A percentile compares a stretch with the other conserved stretches of the same genome.
phyloP scores from a whole-genome alignment of 2,329 filamentous ascomycete genomes.

The Metarhizium guizhouense region DNA sequence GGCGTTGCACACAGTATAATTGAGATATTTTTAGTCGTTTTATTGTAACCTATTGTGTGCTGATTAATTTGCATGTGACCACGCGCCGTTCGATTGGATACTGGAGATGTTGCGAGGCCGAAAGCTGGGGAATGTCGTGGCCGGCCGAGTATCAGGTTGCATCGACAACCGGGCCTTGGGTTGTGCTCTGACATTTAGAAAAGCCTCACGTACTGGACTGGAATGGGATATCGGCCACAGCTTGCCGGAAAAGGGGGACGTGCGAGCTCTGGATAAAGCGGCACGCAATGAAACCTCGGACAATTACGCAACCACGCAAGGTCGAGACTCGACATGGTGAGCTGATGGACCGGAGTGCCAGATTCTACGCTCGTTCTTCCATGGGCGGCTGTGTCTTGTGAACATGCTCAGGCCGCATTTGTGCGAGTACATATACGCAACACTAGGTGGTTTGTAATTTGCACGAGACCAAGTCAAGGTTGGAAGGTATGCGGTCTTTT shows the following conservation, averaged over 20 bases:
- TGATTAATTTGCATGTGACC: neutral
- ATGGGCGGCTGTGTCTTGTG: too few species aligned
- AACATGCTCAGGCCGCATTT: too few species aligned
- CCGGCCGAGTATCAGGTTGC: constrained; percentile 1
- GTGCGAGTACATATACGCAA: too few species aligned
- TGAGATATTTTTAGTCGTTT: constrained; percentile 17
- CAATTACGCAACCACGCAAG: too few species aligned
- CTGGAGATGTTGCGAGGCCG: neutral
- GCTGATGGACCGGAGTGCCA: too few species aligned
- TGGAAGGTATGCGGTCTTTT: neutral
- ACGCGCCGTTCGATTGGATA: neutral
- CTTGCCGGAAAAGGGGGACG: neutral
- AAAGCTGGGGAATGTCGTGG: neutral
- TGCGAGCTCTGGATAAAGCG: neutral
- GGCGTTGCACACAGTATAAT: constrained; percentile 38
- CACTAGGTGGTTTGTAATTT: too few species aligned
- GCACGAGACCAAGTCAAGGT: too few species aligned
- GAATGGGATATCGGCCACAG: neutral
- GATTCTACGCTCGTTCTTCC: too few species aligned
- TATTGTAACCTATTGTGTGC: neutral
- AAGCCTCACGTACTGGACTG: neutral
- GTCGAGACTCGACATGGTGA: too few species aligned
- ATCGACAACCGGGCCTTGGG: neutral
- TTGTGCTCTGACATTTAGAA: neutral
- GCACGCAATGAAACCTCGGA: neutral